A percentile compares a stretch with the other conserved stretches of the same genome.
Evolutionary conservation across 2,329 filamentous ascomycete species (phyloP).

Genomic region (Pyrenophora seminiperda): DNA sequence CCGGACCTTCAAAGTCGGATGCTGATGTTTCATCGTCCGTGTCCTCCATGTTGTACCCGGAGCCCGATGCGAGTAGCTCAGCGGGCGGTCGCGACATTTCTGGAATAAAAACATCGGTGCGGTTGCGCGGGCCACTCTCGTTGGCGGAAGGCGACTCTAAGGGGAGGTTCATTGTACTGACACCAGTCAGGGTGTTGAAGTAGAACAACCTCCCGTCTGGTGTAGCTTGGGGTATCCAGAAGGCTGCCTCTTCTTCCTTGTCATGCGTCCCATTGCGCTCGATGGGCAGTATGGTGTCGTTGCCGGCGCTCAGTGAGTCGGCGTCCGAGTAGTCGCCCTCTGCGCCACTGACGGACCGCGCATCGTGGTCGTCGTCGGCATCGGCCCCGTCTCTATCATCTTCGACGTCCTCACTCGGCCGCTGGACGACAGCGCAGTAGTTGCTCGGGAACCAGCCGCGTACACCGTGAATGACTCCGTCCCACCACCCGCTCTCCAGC

Average conservation of each 20-base stretch:
- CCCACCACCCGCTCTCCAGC: slow-evolving; percentile 98
- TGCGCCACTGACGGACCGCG: slow-evolving; percentile 52
- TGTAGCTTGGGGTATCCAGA: slow-evolving; percentile 98
- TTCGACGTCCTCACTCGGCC: slow-evolving; percentile 72
- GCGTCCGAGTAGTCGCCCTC: slow-evolving; percentile 52
- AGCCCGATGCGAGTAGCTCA: slow-evolving; percentile 86
- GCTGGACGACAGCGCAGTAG: slow-evolving; percentile 87
- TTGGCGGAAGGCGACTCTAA: slow-evolving; percentile 84
- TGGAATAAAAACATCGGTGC: slow-evolving; percentile 85
- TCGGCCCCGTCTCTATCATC: slow-evolving; percentile 64
- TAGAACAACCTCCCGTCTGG: slow-evolving; percentile 92
- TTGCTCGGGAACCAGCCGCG: slow-evolving; percentile 99
- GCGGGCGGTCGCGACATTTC: slow-evolving; percentile 88
- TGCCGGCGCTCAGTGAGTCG: slow-evolving; percentile 50
- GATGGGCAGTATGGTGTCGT: slow-evolving; percentile 61
- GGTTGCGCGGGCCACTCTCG: slow-evolving; percentile 85
- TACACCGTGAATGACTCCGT: slow-evolving; percentile 95
- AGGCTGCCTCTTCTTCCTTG: slow-evolving; percentile 86
- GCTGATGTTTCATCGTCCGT: slow-evolving; percentile 90
- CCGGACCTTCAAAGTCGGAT: slow-evolving; percentile 77
- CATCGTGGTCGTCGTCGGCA: slow-evolving; percentile 55
- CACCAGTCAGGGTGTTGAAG: slow-evolving; percentile 96
- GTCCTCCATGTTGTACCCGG: slow-evolving; percentile 81
- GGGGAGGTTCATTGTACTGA: slow-evolving; percentile 91
- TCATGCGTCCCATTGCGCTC: slow-evolving; percentile 60